Base-by-base conservation (phyloP, 2,329 filamentous ascomycete species). In the Sclerotinia glacialis region DNA sequence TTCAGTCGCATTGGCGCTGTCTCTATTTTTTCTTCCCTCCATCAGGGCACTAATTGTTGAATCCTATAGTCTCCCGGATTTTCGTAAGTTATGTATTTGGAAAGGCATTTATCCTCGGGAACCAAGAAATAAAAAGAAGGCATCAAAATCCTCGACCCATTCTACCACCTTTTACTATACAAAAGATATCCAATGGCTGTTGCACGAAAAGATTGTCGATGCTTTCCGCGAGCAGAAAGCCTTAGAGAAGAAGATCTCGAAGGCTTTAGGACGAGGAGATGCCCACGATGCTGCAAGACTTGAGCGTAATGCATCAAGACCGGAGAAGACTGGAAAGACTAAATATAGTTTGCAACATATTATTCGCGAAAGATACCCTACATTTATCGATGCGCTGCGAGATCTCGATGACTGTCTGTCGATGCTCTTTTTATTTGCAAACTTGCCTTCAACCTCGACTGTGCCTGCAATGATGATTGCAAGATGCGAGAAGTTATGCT, bases 101-200 rank as follows among this genome's bases (percentile, higher is more conserved):
- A 98, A 98, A 83, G 95, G 93, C 75, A 98, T 99, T 78, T 99
- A 97, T 80, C 95, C 95, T 72, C 91, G 95, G 76, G 95, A 99
- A 83, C 95, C 95, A 71, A 88, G 95, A 77, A 97, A 90, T 83
- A 94, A 93, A 83, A 97, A 96, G 83, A 97, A 97, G 86, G 95
- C 91, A 52, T 92, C 90, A 77, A 97, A 96, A 80, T 92, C 91
- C 68, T 88, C 93, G 34, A 97, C 91, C 46, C 88, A 90, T 69
- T 93, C 90, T 66, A 98, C 94, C 37, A 99, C 95, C 69, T 99
- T 98, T 74, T 90, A 90, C 81, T 90, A 89, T 77, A 81, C 93
- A 77, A 97, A 96, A 83, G 95, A 99, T 78, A 97, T 99, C 73
- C 94, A 98, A 80, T 99, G 97, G 76, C 89, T 99, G 63, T 88